Base-by-base conservation (phyloP, 2,329 filamentous ascomycete genomes). In the Aspergillus calidoustus region DNA sequence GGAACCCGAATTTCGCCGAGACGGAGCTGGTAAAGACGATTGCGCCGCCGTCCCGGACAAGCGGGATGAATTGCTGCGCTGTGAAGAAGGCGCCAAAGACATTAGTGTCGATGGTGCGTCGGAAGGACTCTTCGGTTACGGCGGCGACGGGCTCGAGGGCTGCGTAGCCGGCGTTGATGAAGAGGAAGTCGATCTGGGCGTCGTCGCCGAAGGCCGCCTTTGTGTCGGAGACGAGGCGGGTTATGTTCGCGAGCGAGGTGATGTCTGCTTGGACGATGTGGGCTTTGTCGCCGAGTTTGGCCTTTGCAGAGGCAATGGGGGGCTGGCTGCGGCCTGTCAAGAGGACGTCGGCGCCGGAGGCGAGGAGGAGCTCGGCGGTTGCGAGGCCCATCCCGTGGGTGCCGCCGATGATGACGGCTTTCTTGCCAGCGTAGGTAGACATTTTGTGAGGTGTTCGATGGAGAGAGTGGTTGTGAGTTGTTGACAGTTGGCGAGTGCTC, bases 311-410 rank as follows among this genome's bases (percentile, higher is more conserved):
- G 4, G 19, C 34, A 19, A 64, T 62, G 31, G 62, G 56, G 2
- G 19, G 23, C 19, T 49, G 44, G 25, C 63, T 63, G n/a, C 63
- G 63, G 31, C 60, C 60, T 8, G 63, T 64, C 15, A 64, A 43
- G 31, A 64, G 56, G 44, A 64, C 63, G 44, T 60, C 23, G 23
- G 57, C 47, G 17, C 54, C 60, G 1, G 49, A n/a, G 15, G 55
- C 13, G 4, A 56, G 17, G 17, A 64, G 63, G 22, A 64, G 50
- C 19, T 64, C 54, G 11, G 60, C 60, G 1, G 63, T 63, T 30
- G 60, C 48, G n/a, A 63, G 60, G 17, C 63, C 60, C 22, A 64
- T 64, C 7, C 63, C 63, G 43, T 64, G 63, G n/a, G 49, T 64
- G 30, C 60, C 63, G 7, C 63, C 63, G 25, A 64, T 50, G 11